Evolutionary conservation across 805 yeast species (phyloP).

Genomic region (Hanseniaspora lachancei): DNA sequence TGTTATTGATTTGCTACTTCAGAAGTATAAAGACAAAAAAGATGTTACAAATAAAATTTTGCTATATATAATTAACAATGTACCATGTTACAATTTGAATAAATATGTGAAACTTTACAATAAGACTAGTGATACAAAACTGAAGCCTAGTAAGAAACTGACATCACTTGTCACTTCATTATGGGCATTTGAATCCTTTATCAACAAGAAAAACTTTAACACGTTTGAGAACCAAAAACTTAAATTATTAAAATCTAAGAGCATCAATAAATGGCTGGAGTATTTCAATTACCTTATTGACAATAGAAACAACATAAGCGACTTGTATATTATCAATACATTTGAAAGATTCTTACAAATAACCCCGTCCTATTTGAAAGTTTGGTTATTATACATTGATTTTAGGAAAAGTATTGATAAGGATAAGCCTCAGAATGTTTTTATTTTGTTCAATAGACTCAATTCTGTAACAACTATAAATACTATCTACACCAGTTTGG

Average conservation of each 20-base stretch:
- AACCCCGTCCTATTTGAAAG: not conserved
- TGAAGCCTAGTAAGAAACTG: not conserved
- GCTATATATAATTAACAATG: not conserved
- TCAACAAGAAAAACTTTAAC: not conserved
- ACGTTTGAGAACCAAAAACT: not conserved
- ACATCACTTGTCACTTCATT: not conserved
- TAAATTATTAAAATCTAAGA: not conserved
- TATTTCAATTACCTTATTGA: not conserved
- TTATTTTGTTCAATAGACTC: not conserved
- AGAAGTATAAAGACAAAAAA: not conserved
- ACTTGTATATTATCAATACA: not conserved
- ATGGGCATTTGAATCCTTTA: constrained; percentile 3
- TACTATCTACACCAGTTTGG: not conserved
- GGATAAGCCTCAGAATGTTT: not conserved
- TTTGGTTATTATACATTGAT: constrained; percentile 5
- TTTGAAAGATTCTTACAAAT: constrained; percentile 8
- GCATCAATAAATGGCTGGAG: not conserved
- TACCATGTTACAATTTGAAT: constrained; percentile 2
- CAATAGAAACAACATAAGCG: not conserved
- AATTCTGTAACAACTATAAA: not conserved
- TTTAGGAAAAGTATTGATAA: not conserved
- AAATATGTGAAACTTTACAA: constrained; percentile 4
- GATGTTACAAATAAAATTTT: not conserved
- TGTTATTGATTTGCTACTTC: not conserved
- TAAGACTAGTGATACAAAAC: not conserved